phyloP scores from a whole-genome alignment of 768 basidiomycete genomes.

The Lentinus tigrinus region DNA sequence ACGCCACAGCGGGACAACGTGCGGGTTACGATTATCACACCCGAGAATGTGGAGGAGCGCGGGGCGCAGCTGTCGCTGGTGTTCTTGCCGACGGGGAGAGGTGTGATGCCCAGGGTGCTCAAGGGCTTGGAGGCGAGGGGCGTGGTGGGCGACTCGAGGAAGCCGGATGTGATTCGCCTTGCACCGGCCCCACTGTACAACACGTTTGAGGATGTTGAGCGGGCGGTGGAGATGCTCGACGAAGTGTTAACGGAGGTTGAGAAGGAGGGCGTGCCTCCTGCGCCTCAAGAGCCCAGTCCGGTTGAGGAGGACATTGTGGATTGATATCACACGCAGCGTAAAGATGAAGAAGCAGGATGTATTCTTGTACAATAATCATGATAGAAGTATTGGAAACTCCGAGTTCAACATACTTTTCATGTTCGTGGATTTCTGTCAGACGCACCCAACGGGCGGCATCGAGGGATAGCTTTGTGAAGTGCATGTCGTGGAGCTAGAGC shows the following conservation, averaged over 20 bases:
- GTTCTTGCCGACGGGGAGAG: constrained; percentile 61
- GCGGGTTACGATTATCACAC: constrained; percentile 93
- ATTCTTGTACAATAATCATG: neutral
- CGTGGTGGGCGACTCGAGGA: constrained; percentile 88
- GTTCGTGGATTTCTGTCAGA: too few relatives aligned
- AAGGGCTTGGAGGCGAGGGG: constrained; percentile 61
- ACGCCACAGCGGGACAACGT: constrained; percentile 15
- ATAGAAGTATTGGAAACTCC: too few relatives aligned
- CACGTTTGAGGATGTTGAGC: constrained; percentile 72
- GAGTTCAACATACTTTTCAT: too few relatives aligned
- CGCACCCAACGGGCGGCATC: too few relatives aligned
- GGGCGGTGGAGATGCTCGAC: constrained; percentile 65
- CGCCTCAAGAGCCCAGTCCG: neutral
- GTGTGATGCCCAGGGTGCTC: constrained; percentile 71
- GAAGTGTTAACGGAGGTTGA: constrained; percentile 44
- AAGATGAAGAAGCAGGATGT: neutral
- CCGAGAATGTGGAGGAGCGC: constrained; percentile 58
- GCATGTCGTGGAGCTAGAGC: too few relatives aligned
- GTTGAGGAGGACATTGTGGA: neutral
- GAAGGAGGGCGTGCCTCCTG: constrained; percentile 7
- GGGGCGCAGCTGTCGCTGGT: constrained; percentile 89
- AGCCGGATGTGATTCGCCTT: constrained; percentile 89
- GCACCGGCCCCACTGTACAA: constrained; percentile 89
- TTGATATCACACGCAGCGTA: neutral
- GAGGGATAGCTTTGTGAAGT: too few relatives aligned